phyloP scores from a whole-genome alignment of 805 yeast species.

The Zygosaccharomyces bisporus region DNA sequence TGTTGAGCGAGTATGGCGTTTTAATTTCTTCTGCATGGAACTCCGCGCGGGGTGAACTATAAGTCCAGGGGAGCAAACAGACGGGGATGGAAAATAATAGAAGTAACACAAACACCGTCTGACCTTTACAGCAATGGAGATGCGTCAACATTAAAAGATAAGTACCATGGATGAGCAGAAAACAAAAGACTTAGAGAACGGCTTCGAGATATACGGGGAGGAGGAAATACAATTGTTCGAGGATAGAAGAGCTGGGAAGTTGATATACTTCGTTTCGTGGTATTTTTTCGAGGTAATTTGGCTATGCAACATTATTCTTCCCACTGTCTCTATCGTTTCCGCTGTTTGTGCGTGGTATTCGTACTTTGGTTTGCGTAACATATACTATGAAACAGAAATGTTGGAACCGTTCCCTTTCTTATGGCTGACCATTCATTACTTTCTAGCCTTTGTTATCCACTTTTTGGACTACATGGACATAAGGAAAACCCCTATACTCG shows the following conservation, averaged over 20 bases:
- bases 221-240: not conserved
- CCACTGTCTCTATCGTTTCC: not conserved
- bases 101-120: not conserved
- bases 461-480: not conserved
- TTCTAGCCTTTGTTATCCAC: not conserved
- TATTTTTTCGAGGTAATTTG: not conserved
- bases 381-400: not conserved
- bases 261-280: conserved; percentile 2
- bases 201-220: not conserved
- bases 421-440: not conserved
- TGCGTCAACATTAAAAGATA: not conserved
- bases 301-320: not conserved
- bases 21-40: not conserved
- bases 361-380: not conserved
- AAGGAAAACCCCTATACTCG: not conserved
- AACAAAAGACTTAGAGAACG: not conserved
- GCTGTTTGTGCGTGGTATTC: not conserved
- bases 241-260: conserved; percentile 1
- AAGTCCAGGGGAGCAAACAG: not conserved
- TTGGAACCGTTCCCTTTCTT: not conserved
- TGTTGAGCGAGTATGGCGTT: not conserved
- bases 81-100: not conserved
- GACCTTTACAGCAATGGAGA: not conserved
- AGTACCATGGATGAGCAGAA: not conserved
- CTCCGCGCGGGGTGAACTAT: not conserved